These are phyloP conservation scores for Aureobasidium pullulans DNA, from an alignment of 2,329 filamentous ascomycete genomes.

Conservation along the genomic window DNA sequence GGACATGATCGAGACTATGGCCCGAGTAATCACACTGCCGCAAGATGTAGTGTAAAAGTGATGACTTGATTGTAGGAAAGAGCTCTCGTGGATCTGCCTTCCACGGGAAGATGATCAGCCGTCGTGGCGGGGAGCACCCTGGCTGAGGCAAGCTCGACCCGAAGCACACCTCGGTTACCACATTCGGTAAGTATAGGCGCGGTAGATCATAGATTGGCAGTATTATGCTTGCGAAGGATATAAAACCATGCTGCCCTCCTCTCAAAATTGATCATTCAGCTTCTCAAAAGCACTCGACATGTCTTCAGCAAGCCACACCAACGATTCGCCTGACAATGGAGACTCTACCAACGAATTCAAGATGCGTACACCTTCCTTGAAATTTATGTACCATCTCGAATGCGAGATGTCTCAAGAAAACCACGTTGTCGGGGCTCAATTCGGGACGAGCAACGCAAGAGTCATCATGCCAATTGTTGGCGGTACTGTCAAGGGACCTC, in stretches of 20 bases:
- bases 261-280: neutral
- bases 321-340: neutral
- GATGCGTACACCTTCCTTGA: conserved; percentile 18
- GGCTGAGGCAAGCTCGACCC: neutral
- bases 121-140: neutral
- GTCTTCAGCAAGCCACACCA: neutral
- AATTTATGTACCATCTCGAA: conserved; percentile 21
- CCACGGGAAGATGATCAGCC: too few relatives aligned
- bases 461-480: conserved; percentile 20
- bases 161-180: neutral
- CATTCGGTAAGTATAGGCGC: neutral
- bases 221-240: neutral
- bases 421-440: conserved; percentile 18
- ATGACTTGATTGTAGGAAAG: neutral
- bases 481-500: conserved; percentile 19
- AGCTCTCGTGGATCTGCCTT: too few relatives aligned
- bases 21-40: neutral
- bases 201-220: too few relatives aligned
- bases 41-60: neutral
- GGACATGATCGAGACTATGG: too few relatives aligned
- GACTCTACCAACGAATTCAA: conserved; percentile 2
- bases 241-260: neutral
- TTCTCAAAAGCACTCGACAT: neutral
- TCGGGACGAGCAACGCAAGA: conserved; percentile 14
- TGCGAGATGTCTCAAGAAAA: conserved; percentile 18